Percentiles rank a stretch among this genome's conserved stretches.
phyloP scores from a whole-genome alignment of 1,284 basidiomycete species.

The Phaffia rhodozyma region DNA sequence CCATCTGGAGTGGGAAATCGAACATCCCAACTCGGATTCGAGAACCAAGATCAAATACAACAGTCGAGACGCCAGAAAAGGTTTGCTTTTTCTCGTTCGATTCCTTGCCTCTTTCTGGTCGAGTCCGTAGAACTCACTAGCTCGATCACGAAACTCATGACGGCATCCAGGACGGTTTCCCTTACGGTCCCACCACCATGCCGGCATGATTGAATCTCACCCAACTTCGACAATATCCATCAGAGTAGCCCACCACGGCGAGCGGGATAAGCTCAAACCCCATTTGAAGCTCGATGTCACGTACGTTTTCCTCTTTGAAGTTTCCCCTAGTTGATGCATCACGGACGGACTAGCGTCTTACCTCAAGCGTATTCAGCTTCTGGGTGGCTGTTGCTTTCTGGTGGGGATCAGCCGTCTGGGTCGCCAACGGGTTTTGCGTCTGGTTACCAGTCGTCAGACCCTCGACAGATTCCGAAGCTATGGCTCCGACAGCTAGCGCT shows the following conservation, averaged over 20 bases:
- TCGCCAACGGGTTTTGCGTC: conserved; percentile 12
- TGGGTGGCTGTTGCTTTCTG: conserved; percentile 5
- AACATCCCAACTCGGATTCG: background rate
- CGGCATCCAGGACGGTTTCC: background rate
- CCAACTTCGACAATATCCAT: background rate
- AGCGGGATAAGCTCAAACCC: background rate
- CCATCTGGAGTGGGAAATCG: conserved; percentile 3
- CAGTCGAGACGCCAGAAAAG: conserved; percentile 1
- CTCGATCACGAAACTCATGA: background rate
- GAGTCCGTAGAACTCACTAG: background rate
- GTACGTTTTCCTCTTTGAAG: background rate
- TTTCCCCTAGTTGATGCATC: background rate
- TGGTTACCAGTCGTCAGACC: conserved; percentile 3
- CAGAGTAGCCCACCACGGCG: background rate
- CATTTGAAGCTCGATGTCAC: background rate
- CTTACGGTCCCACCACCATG: conserved; percentile 7
- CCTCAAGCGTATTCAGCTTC: background rate
- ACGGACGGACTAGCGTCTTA: background rate
- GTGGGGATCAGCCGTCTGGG: conserved; percentile 13
- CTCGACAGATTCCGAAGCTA: conserved; percentile 21
- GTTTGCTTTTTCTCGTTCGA: background rate
- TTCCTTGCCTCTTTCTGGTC: background rate
- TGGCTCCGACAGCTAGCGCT: conserved; percentile 33
- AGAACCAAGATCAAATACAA: background rate
- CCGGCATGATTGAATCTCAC: background rate